These are phyloP conservation scores for Nakaseomyces nivariensis DNA, from an alignment of 1,139 yeast species.

Conservation along the genomic window DNA sequence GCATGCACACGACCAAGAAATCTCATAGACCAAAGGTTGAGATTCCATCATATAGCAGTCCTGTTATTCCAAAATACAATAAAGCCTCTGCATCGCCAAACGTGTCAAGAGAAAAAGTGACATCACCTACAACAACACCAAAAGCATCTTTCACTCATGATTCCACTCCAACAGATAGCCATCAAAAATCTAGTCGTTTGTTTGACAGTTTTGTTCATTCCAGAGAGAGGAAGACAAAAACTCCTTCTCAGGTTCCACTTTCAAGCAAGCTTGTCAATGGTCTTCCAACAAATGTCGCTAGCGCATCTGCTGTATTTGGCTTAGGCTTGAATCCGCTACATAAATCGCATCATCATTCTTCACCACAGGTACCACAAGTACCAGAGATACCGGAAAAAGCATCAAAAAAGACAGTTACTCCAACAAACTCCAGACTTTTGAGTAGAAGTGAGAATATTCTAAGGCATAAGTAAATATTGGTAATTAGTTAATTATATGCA, in stretches of 20 bases:
- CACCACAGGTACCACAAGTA: slow-evolving; percentile 12
- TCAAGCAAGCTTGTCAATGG: slow-evolving; percentile 30
- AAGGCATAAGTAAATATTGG: slow-evolving; percentile 1
- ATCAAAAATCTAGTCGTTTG: slow-evolving; percentile 16
- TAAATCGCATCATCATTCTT: slow-evolving; percentile 6
- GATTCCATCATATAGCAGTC: not conserved
- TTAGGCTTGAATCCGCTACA: slow-evolving; percentile 12
- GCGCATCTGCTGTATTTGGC: slow-evolving; percentile 11
- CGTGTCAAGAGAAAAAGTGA: slow-evolving; percentile 6
- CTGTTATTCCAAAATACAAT: not conserved
- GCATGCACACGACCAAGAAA: not conserved
- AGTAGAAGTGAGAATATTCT: slow-evolving; percentile 33
- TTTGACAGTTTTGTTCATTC: slow-evolving; percentile 28
- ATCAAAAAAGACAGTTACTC: slow-evolving; percentile 33
- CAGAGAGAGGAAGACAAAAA: slow-evolving; percentile 22
- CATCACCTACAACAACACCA: not conserved
- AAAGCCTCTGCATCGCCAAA: not conserved
- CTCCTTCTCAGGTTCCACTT: slow-evolving; percentile 21
- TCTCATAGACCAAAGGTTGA: not conserved
- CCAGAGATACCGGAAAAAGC: slow-evolving; percentile 16
- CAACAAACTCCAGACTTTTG: slow-evolving; percentile 48
- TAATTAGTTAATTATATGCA: not conserved
- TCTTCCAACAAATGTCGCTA: slow-evolving; percentile 22
- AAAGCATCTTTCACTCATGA: not conserved
- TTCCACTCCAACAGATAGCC: not conserved